Percentiles rank a stretch among this genome's conserved stretches.
Conservation (phyloP, 352 stramenopile genomes). For the Peronospora destructor region DNA sequence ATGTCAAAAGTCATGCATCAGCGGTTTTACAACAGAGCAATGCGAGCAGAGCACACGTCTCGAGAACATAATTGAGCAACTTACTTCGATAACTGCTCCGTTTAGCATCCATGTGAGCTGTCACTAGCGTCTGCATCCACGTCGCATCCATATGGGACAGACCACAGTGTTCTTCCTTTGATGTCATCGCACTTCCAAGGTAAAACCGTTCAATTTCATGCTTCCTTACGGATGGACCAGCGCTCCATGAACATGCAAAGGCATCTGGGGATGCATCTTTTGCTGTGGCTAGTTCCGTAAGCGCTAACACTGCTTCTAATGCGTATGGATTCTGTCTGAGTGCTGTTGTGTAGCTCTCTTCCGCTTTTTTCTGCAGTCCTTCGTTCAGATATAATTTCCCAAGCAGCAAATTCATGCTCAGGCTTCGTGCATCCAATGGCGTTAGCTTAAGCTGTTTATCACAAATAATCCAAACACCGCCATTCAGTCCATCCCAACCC, state of each 20-base stretch:
- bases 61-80: neutral
- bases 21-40: neutral
- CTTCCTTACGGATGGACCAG: conserved; percentile 12
- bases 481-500: neutral
- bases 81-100: conserved; percentile 37
- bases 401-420: conserved; percentile 62
- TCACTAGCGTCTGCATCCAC: conserved; percentile 59
- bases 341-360: conserved; percentile 49
- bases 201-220: conserved; percentile 55
- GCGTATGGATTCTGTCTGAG: conserved; percentile 70
- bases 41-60: neutral
- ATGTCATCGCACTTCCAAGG: conserved; percentile 11
- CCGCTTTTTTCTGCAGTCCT: conserved; percentile 53
- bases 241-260: conserved; percentile 13
- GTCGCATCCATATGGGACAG: conserved; percentile 24
- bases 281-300: conserved; percentile 45
- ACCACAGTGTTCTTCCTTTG: conserved; percentile 2
- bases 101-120: conserved; percentile 44
- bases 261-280: conserved; percentile 34
- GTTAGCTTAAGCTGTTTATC: conserved; percentile 47
- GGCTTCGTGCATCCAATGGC: conserved; percentile 25
- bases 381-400: conserved; percentile 57
- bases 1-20: conserved; percentile 7
- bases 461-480: neutral
- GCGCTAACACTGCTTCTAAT: conserved; percentile 65